phyloP scores from a whole-genome alignment of 495 filamentous ascomycete genomes.

The Hyaloscypha finlandica region DNA sequence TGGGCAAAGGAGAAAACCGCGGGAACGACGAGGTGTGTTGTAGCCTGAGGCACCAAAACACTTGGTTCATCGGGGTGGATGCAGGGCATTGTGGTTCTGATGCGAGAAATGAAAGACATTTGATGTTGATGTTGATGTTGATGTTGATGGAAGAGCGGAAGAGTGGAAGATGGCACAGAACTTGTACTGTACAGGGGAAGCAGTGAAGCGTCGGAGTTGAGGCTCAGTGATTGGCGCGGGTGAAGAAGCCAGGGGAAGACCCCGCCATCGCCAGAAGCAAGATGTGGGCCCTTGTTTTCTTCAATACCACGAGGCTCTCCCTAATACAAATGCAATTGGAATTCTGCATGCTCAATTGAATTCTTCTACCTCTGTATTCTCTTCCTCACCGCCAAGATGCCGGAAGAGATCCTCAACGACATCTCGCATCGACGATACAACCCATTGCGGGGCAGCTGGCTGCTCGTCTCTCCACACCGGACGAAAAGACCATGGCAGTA shows the following conservation, averaged over 20 bases:
- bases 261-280: background rate
- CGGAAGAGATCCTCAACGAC: slow-evolving; percentile 79
- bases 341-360: background rate
- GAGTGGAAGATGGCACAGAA: too few species aligned
- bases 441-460: slow-evolving; percentile 82
- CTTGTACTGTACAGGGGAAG: too few species aligned
- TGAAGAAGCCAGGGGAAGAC: background rate
- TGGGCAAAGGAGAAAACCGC: too few species aligned
- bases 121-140: too few species aligned
- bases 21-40: too few species aligned
- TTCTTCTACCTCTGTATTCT: background rate
- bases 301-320: background rate
- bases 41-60: too few species aligned
- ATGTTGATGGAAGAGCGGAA: too few species aligned
- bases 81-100: too few species aligned
- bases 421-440: slow-evolving; percentile 97
- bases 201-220: background rate
- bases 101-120: too few species aligned
- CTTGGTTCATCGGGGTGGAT: too few species aligned
- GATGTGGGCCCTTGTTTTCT: background rate
- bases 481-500: slow-evolving; percentile 99
- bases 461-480: slow-evolving; percentile 92
- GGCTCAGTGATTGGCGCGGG: background rate
- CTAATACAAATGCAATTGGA: background rate
- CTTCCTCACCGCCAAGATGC: slow-evolving; percentile 37